Evolutionary conservation across 2,329 filamentous ascomycete genomes (phyloP), one percentile per base, ranked within the genome.

Genomic region (Berkeleyomyces basicola): DNA sequence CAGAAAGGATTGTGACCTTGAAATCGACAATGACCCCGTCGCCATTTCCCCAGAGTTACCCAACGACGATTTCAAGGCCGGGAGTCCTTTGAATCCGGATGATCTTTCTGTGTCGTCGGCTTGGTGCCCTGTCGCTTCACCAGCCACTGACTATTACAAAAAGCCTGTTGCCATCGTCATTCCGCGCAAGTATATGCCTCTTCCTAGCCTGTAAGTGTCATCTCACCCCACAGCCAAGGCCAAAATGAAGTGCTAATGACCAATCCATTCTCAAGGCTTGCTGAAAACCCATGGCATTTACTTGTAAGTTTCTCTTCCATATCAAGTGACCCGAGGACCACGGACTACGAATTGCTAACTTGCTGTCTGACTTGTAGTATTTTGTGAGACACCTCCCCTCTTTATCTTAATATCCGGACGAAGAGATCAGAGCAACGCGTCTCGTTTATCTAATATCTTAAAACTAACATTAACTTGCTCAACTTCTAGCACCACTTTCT

Each of bases 231-330:
- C 36, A 23, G 23, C 23, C 23, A 23, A 23, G 23, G 2, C 23
- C 23, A 23, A 23, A 23, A 23, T 23, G 23, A 23, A 23, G 23
- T 23, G 23, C 23, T 23, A 16, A 16, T 37, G 14, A n/a, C 51
- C 39, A 55, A 55, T 31, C 23, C 9, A 37, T 16, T 39, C 4
- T 3, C 6, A 55, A 74, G 80, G 7, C 74, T 90, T 39, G 73
- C 80, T 51, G 81, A 86, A 44, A 91, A 89, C 67, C 86, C 83
- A 0, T 92, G 92, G 82, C 92, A 93, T 68, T 72, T 93, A 65
- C 78, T 93, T 67, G 75, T 76, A 66, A 67, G 73, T 70, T 37
- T 10, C 36, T 51, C 51, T 63, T 42, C 65, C 23, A 37, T 42
- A 31, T 6, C 23, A 36, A 14, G 7, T 10, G 36, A 31, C 46